These are phyloP conservation scores for Nicotiana noctiflora DNA, from an alignment of 257 asterid genomes.

Conservation along the genomic window DNA sequence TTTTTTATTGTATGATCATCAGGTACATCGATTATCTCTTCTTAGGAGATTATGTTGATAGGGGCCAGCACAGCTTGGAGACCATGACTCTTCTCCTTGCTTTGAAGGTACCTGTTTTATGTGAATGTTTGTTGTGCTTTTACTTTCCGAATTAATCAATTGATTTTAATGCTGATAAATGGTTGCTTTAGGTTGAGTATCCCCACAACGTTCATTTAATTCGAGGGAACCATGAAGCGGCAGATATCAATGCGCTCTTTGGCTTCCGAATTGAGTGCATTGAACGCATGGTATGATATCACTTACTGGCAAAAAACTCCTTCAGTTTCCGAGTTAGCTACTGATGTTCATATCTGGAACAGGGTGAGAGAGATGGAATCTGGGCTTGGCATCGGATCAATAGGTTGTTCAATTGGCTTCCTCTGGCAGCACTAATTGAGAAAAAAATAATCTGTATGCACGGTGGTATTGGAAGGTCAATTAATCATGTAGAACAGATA, in stretches of 20 bases:
- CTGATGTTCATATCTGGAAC: slow-evolving; percentile 23
- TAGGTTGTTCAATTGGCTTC: slow-evolving; percentile 97
- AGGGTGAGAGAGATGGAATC: slow-evolving; percentile 99
- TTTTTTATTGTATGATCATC: slow-evolving; percentile 22
- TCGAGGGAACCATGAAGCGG: slow-evolving; percentile 99
- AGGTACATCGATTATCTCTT: slow-evolving; percentile 96
- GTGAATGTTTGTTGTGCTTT: slow-evolving; percentile 7
- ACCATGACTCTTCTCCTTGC: slow-evolving; percentile 94
- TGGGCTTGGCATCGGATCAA: slow-evolving; percentile 98
- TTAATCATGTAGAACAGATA: slow-evolving; percentile 92
- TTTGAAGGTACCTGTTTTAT: slow-evolving; percentile 53
- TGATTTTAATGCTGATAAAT: slow-evolving; percentile 11
- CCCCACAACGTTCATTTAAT: slow-evolving; percentile 81
- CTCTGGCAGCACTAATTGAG: slow-evolving; percentile 94
- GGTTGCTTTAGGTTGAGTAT: slow-evolving; percentile 66
- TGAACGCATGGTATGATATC: slow-evolving; percentile 78
- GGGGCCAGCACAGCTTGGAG: slow-evolving; percentile 99
- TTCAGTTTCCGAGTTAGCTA: slow-evolving; percentile 6
- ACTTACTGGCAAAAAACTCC: background rate
- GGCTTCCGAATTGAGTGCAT: slow-evolving; percentile 99
- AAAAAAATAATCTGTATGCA: slow-evolving; percentile 97
- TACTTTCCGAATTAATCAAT: background rate
- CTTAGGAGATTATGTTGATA: slow-evolving; percentile 98
- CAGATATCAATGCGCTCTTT: slow-evolving; percentile 96
- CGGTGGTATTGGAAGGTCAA: slow-evolving; percentile 99